These are phyloP conservation scores for Evansstolkia leycettana DNA, from an alignment of 495 filamentous ascomycete species.

Conservation along the genomic window DNA sequence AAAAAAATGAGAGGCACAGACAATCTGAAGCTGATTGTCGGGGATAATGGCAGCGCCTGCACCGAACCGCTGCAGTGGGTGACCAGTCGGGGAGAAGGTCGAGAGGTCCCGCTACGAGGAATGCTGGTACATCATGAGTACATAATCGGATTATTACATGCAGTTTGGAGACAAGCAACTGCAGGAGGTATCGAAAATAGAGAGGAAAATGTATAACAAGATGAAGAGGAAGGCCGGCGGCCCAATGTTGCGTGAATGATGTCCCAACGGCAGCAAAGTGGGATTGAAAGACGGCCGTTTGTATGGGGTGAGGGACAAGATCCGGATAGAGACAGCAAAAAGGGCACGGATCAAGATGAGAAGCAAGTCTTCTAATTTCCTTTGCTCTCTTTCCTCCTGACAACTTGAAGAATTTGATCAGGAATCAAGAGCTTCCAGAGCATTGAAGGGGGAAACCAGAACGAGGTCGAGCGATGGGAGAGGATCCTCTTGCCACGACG, in stretches of 20 bases:
- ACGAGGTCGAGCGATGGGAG: too few relatives aligned
- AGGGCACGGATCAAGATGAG: not conserved
- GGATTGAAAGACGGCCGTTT: not conserved
- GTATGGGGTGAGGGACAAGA: not conserved
- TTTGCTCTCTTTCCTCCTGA: too few relatives aligned
- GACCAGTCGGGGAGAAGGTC: conserved; percentile 3
- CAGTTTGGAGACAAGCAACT: not conserved
- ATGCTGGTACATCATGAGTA: conserved; percentile 18
- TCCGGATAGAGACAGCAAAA: not conserved
- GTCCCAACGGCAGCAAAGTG: not conserved
- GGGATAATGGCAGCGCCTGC: conserved; percentile 1
- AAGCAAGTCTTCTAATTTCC: too few relatives aligned
- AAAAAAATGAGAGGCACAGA: conserved; percentile 4
- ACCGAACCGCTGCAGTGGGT: conserved; percentile 1
- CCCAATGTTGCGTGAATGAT: not conserved
- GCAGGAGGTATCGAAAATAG: conserved; percentile 2
- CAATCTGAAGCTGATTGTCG: conserved; percentile 3
- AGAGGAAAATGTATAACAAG: conserved; percentile 9
- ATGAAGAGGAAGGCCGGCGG: not conserved
- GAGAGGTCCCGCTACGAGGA: conserved; percentile 15
- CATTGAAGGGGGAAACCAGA: too few relatives aligned
- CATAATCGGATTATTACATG: conserved; percentile 10
- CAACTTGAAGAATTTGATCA: too few relatives aligned
- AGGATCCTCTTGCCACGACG: conserved; percentile 12
- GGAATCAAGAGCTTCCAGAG: too few relatives aligned